phyloP scores from a whole-genome alignment of 345 rosid genomes.

The Citrus unshiu region DNA sequence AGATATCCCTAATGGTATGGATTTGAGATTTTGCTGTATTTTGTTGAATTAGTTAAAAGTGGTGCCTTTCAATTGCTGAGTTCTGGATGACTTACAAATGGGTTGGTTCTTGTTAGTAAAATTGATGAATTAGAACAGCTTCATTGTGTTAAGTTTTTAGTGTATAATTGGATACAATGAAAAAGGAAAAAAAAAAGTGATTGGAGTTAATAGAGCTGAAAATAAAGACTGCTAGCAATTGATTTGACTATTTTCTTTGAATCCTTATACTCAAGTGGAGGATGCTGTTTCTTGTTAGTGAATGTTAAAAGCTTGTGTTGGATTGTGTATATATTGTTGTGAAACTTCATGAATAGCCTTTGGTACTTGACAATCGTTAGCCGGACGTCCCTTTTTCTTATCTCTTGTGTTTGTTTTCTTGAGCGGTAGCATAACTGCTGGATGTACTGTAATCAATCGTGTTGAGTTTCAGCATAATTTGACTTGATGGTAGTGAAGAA shows the following conservation, averaged over 20 bases:
- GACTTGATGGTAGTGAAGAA: neutral
- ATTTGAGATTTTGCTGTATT: neutral
- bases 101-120: neutral
- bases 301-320: neutral
- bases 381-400: no score
- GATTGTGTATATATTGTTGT: neutral
- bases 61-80: neutral
- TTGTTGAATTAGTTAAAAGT: neutral
- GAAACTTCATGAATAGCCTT: neutral
- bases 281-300: neutral
- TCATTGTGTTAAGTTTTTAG: neutral
- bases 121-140: neutral
- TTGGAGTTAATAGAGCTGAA: neutral
- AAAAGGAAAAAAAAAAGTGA: neutral
- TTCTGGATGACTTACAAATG: neutral
- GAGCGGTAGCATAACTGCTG: neutral
- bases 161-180: neutral
- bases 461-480: neutral
- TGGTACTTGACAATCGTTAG: neutral
- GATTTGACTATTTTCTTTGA: neutral
- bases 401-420: neutral
- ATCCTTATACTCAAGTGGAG: neutral
- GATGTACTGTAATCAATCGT: neutral
- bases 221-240: neutral
- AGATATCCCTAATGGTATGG: conserved; percentile 90